These are phyloP conservation scores for Aschersonia sp. DNA, from an alignment of 2,329 filamentous ascomycete genomes.

Conservation along the genomic window DNA sequence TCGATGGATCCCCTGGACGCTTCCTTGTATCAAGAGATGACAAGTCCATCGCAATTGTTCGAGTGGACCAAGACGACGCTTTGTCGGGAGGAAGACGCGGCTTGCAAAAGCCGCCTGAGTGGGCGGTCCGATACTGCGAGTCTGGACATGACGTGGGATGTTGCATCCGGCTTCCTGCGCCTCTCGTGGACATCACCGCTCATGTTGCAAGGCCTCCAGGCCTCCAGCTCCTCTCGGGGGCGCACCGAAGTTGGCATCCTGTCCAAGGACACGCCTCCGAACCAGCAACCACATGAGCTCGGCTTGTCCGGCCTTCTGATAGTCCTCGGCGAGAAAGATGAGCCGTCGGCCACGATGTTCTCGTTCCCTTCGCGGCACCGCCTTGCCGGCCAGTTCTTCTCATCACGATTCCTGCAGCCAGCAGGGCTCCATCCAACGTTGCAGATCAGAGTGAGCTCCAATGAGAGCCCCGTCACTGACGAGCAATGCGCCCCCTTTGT, in stretches of 20 bases:
- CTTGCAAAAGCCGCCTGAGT: constrained; percentile 34
- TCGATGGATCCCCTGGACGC: neutral
- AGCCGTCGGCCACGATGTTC: constrained; percentile 65
- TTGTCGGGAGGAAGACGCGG: constrained; percentile 29
- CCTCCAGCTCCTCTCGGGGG: constrained; percentile 26
- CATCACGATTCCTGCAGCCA: constrained; percentile 49
- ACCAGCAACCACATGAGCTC: constrained; percentile 55
- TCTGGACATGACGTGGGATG: constrained; percentile 66
- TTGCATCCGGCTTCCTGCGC: constrained; percentile 48
- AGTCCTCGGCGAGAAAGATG: constrained; percentile 60
- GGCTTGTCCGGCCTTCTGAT: constrained; percentile 65
- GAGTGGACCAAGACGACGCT: constrained; percentile 34
- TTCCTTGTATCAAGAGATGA: constrained; percentile 49
- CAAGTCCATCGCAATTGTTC: constrained; percentile 38
- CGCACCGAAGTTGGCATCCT: constrained; percentile 74
- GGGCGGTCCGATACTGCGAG: constrained; percentile 37
- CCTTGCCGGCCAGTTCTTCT: constrained; percentile 43
- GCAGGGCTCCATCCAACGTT: constrained; percentile 76
- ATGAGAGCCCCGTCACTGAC: constrained; percentile 33
- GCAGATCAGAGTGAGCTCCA: constrained; percentile 46
- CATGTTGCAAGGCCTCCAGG: constrained; percentile 21
- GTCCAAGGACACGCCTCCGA: constrained; percentile 42
- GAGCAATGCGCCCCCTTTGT: constrained; percentile 59
- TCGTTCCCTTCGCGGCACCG: constrained; percentile 68
- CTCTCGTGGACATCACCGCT: constrained; percentile 51